These are phyloP conservation scores for Polytolypa hystricis DNA, from an alignment of 2,329 filamentous ascomycete species.

Conservation along the genomic window DNA sequence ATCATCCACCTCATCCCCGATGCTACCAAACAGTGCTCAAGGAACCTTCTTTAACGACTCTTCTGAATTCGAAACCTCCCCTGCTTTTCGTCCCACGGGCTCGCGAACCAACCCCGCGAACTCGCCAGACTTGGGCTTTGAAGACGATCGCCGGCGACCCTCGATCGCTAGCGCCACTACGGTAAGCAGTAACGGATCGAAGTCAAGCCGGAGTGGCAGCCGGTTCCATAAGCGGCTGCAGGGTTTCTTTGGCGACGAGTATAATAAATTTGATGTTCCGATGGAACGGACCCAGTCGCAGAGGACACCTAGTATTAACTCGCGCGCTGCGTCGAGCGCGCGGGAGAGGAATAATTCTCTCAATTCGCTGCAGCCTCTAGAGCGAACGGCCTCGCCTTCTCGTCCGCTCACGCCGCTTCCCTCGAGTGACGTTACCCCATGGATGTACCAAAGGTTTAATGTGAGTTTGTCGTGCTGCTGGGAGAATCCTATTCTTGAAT, in stretches of 20 bases:
- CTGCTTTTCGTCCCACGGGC: slow-evolving; percentile 52
- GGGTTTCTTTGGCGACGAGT: slow-evolving; percentile 88
- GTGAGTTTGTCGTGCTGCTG: slow-evolving; percentile 43
- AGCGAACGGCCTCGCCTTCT: slow-evolving; percentile 59
- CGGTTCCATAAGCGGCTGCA: slow-evolving; percentile 70
- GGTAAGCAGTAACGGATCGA: slow-evolving; percentile 75
- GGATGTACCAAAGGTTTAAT: slow-evolving; percentile 80
- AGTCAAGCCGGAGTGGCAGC: slow-evolving; percentile 57
- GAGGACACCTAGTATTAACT: slow-evolving; percentile 14
- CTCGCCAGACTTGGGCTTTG: slow-evolving; percentile 49
- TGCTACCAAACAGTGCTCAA: slow-evolving; percentile 18
- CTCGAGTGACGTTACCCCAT: slow-evolving; percentile 92
- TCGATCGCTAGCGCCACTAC: slow-evolving; percentile 82
- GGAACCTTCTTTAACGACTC: slow-evolving; percentile 29
- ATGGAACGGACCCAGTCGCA: slow-evolving; percentile 35
- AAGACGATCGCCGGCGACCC: slow-evolving; percentile 65
- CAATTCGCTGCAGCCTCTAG: slow-evolving; percentile 47
- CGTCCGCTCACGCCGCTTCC: slow-evolving; percentile 76
- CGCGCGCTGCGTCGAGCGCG: slow-evolving; percentile 44
- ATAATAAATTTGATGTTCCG: slow-evolving; percentile 46
- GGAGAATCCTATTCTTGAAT: no score
- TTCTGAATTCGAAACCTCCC: slow-evolving; percentile 33
- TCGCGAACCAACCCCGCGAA: slow-evolving; percentile 46
- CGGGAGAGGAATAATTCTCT: slow-evolving; percentile 77
- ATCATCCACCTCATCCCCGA: no score